Evolutionary conservation across 257 asterid genomes (phyloP), one percentile per base, ranked within the genome.

Genomic region (Solanum rostratum): DNA sequence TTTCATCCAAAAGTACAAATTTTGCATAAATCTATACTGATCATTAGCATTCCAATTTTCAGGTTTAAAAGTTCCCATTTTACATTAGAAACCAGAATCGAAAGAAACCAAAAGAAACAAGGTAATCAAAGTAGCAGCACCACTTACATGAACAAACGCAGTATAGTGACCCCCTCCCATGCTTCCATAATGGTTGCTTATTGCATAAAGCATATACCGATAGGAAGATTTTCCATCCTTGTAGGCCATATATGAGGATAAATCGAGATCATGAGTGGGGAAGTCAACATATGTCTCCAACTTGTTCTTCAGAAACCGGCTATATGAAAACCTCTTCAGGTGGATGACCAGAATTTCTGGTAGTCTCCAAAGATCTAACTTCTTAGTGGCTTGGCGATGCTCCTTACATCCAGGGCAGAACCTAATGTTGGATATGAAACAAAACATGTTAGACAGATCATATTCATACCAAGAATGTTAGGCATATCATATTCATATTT

Each of bases 161-260:
- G 99, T 94, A 87, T 95, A 95, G 89, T 94, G 97, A 81, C 97
- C 99, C 18, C 98, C 97, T 84, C 97, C 97, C 95, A 93, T 91
- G 88, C 97, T 93, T 88, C 99, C 99, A 71, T 91, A 93, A 88
- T 95, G 99, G 90, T 94, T 95, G 86, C 98, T 94, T 81, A 94
- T 91, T 22, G 98, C 99, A 84, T 94, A 95, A 84, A 95, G 98
- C 91, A 89, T 86, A 81, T 94, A 95, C 29, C 94, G 94, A 62
- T 91, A 29, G 83, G 94, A 89, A 86, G 90, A 80, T 78, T 84
- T 88, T 59, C 90, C 95, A 60, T 86, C 93, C 85, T 90, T 91
- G 85, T 84, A 86, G 87, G 95, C 90, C 66, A 94, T 89, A 85
- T 91, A 93, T 65, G 80, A 55, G 37, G 98, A 92, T 84, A 95